phyloP scores from a whole-genome alignment of 1,284 basidiomycete genomes.

The Calocybe gambosa region DNA sequence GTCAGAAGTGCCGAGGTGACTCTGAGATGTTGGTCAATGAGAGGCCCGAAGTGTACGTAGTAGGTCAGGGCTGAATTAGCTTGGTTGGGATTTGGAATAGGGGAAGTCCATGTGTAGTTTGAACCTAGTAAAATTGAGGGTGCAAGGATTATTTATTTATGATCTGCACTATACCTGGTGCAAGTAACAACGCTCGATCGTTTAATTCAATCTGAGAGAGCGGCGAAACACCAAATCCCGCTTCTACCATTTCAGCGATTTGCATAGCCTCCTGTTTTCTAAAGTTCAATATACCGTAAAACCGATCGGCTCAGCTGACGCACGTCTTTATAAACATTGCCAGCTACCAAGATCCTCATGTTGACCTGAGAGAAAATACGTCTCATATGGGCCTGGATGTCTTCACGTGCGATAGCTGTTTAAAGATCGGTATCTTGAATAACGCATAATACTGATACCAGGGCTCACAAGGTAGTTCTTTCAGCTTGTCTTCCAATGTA shows the following conservation, averaged over 20 bases:
- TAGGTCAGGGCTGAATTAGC: constrained; percentile 83
- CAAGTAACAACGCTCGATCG: constrained; percentile 64
- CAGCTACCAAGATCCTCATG: constrained; percentile 75
- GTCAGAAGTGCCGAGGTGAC: constrained; percentile 58
- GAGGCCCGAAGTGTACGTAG: constrained; percentile 68
- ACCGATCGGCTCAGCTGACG: constrained; percentile 20
- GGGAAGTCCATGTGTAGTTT: constrained; percentile 65
- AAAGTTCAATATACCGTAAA: constrained; percentile 5
- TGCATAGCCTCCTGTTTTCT: constrained; percentile 68
- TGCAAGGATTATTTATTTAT: not conserved
- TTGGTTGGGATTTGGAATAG: constrained; percentile 84
- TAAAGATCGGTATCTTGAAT: not conserved
- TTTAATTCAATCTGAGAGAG: constrained; percentile 50
- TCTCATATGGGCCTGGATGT: constrained; percentile 64
- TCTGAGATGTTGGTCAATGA: constrained; percentile 49
- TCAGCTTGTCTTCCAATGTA: constrained; percentile 79
- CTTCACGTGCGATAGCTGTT: constrained; percentile 63
- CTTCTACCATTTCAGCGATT: constrained; percentile 71
- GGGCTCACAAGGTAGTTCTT: constrained; percentile 67
- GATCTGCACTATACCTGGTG: constrained; percentile 41
- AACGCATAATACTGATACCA: constrained; percentile 9
- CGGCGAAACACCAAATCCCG: constrained; percentile 55
- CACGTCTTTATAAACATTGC: constrained; percentile 82
- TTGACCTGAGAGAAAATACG: constrained; percentile 66
- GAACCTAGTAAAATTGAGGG: constrained; percentile 39